These are phyloP conservation scores for Phytophthora pinifolia DNA, from an alignment of 352 stramenopile species.

Conservation along the genomic window DNA sequence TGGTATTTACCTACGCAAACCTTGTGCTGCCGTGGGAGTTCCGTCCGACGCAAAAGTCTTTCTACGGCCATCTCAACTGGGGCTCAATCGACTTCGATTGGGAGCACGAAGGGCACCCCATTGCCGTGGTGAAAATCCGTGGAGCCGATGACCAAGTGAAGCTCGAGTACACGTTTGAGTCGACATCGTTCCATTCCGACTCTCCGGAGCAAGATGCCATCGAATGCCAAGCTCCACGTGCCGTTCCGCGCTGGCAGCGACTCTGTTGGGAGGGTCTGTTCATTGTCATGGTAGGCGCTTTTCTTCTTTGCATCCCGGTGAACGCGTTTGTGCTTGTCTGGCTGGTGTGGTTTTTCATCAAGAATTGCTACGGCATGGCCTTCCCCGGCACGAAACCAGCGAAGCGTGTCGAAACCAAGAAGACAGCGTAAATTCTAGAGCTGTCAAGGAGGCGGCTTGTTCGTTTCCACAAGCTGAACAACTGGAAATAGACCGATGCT, in stretches of 20 bases:
- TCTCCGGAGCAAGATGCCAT: constrained; percentile 44
- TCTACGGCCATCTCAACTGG: constrained; percentile 92
- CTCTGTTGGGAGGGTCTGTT: constrained; percentile 46
- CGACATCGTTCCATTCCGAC: constrained; percentile 39
- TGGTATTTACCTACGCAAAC: constrained; percentile 75
- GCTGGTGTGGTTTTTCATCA: constrained; percentile 61
- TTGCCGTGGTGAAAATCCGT: constrained; percentile 60
- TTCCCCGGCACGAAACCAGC: not conserved
- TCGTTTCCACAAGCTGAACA: not conserved
- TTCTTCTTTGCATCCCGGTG: constrained; percentile 53
- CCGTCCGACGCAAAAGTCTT: constrained; percentile 55
- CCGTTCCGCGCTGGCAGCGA: constrained; percentile 34
- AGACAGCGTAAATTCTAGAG: constrained; percentile 32
- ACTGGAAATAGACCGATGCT: constrained; percentile 33
- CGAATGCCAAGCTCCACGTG: constrained; percentile 48
- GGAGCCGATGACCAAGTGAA: constrained; percentile 70
- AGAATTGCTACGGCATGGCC: constrained; percentile 34
- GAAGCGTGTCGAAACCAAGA: constrained; percentile 26
- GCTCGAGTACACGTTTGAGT: constrained; percentile 61
- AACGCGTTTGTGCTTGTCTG: constrained; percentile 58
- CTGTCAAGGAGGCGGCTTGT: not conserved
- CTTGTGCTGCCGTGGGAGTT: constrained; percentile 80
- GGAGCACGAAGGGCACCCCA: constrained; percentile 44
- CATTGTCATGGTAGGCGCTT: constrained; percentile 33
- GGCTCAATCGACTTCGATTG: constrained; percentile 93